These are phyloP conservation scores for Kernera saxatilis DNA, from an alignment of 345 rosid species.

Conservation along the genomic window DNA sequence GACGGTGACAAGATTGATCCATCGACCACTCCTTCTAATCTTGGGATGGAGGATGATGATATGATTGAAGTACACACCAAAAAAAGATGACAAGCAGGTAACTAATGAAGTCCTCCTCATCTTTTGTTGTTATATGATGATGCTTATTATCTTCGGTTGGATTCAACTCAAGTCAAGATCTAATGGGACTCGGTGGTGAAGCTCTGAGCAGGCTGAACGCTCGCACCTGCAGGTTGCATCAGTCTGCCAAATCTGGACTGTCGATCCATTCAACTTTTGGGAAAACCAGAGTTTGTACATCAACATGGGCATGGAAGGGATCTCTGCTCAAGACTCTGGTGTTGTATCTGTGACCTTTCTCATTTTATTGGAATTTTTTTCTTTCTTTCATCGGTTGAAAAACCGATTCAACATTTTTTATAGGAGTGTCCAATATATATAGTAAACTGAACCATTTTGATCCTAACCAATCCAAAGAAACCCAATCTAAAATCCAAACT, in stretches of 20 bases:
- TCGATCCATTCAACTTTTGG: not conserved
- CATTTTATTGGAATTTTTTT: not conserved
- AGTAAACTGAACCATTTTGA: conserved; percentile 1
- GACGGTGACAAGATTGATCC: conserved; percentile 80
- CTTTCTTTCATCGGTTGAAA: not conserved
- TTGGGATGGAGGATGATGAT: conserved; percentile 91
- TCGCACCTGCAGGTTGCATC: not conserved
- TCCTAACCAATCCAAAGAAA: not conserved
- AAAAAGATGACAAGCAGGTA: conserved; percentile 41
- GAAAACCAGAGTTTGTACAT: conserved; percentile 19
- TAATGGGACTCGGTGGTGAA: not conserved
- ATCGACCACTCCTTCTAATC: conserved; percentile 57
- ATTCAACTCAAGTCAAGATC: not conserved
- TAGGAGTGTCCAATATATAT: conserved; percentile 4
- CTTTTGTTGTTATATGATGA: not conserved
- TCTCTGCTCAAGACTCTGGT: conserved; percentile 7
- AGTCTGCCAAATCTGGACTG: not conserved
- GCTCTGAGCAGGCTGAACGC: not conserved
- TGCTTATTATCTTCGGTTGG: not conserved
- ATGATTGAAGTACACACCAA: conserved; percentile 69
- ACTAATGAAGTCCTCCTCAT: not conserved
- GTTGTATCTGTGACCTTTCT: conserved; percentile 16
- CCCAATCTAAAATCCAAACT: not conserved
- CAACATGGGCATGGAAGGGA: not conserved
- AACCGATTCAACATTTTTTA: not conserved